Percentiles rank a stretch among this genome's conserved stretches.
Conservation (phyloP, 495 filamentous ascomycete species). For the Aspergillus coremiiformis region DNA sequence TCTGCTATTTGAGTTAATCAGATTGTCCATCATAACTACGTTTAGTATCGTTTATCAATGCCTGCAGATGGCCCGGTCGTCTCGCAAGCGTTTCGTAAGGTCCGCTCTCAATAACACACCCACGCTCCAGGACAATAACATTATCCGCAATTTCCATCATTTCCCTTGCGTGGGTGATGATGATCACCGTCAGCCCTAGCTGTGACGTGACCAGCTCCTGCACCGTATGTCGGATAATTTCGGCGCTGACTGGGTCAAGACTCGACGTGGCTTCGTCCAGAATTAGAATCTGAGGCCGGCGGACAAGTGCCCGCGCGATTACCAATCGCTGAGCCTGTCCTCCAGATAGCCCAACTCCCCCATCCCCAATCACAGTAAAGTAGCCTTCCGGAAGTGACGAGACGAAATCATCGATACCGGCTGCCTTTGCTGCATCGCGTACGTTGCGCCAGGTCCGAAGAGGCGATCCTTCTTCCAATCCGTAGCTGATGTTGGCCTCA, state of each 20-base stretch:
- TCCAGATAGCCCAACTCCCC: conserved; percentile 66
- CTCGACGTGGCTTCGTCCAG: conserved; percentile 85
- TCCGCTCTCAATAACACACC: conserved; percentile 59
- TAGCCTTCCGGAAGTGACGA: conserved; percentile 65
- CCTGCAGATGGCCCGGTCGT: conserved; percentile 29
- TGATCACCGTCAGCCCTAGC: conserved; percentile 45
- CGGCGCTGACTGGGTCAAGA: conserved; percentile 65
- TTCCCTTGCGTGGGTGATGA: conserved; percentile 70
- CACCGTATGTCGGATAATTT: conserved; percentile 58
- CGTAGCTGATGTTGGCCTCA: conserved; percentile 75
- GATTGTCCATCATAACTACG: too few species aligned
- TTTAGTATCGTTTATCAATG: conserved; percentile 20
- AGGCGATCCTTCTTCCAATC: conserved; percentile 40
- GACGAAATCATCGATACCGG: conserved; percentile 78
- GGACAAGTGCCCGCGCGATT: conserved; percentile 72
- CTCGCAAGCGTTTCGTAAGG: conserved; percentile 47
- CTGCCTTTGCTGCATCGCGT: conserved; percentile 53
- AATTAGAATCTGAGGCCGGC: conserved; percentile 62
- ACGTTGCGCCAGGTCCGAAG: conserved; percentile 36
- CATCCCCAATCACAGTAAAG: conserved; percentile 67
- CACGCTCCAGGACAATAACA: conserved; percentile 63
- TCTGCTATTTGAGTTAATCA: background rate
- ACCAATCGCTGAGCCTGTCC: conserved; percentile 79
- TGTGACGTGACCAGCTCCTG: conserved; percentile 29
- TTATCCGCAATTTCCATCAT: conserved; percentile 77